Percentiles rank a stretch among this genome's conserved stretches.
phyloP scores from a whole-genome alignment of 2,329 filamentous ascomycete genomes.

The Fusarium nygamai region DNA sequence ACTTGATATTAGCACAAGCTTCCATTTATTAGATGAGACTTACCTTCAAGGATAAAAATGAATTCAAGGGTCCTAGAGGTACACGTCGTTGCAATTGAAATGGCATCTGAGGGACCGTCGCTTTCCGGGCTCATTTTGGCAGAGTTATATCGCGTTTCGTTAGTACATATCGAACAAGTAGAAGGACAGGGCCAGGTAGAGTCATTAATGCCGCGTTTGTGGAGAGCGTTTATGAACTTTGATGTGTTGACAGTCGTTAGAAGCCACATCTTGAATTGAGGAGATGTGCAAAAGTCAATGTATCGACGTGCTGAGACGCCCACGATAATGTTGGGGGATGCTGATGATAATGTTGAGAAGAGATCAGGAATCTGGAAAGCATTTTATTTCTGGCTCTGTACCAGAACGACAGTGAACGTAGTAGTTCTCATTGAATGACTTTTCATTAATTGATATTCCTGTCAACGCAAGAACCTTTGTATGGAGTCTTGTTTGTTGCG shows the following conservation, averaged over 20 bases:
- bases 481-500: not conserved
- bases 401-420: not conserved
- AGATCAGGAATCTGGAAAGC: not conserved
- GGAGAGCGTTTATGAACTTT: not conserved
- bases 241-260: not conserved
- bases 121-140: not conserved
- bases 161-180: not conserved
- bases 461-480: not conserved
- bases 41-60: accelerated
- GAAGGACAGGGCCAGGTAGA: not conserved
- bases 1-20: not conserved
- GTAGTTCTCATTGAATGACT: no score
- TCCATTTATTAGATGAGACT: accelerated
- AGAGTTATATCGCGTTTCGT: not conserved
- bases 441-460: not conserved
- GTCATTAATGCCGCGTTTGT: not conserved
- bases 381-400: not conserved
- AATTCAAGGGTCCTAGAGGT: not conserved
- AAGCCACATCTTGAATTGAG: not conserved
- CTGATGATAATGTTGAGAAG: not conserved
- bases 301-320: not conserved
- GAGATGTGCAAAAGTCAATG: no score
- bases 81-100: no score
- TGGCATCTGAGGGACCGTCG: accelerated
- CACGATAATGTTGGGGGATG: not conserved